Base-by-base conservation (phyloP, 2,329 filamentous ascomycete species). In the Fusarium xylarioides region DNA sequence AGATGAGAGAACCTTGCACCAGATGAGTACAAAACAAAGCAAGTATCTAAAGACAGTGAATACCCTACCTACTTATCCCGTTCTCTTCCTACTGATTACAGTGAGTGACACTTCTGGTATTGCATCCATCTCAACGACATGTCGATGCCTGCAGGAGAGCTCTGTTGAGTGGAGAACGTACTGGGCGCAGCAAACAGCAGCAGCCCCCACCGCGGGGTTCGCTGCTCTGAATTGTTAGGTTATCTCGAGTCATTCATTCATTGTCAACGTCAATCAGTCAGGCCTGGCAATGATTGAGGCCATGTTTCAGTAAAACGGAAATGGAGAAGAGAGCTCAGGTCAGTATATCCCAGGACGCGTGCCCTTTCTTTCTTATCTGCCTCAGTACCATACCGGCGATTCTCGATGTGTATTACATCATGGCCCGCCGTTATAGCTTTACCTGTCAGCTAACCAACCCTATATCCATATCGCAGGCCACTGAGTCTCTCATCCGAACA, bases 271-370 rank as follows among this genome's bases (percentile, higher is more conserved):
- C 30, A 57, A 42, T 72, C 66, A 49, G 65, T 46, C 50, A 53
- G 73, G 35, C 50, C 65, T 61, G 66, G 44, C 52, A 60, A 63
- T 60, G 57, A 62, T 52, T 64, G 60, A 75, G 69, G 70, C 64
- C 61, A 77, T 78, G 76, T 65, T 74, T 64, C 65, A 77, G 38
- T 72, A 77, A 62, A 60, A 55, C 57, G 52, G 72, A 64, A 66
- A 83, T 83, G 82, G 82, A 83, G 75, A 80, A 75, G 77, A 80
- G 78, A 81, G 82, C 82, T 74, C 78, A 80, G 78, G 82, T 82
- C 68, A 78, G 78, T 60, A 28, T 26, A 35, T 18, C 32, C 14
- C 18, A 35, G 37, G 16, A 21, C 14, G 30, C 8, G 18, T 14
- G 15, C 6, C 15, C n/a, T 21, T 12, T 47, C 40, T 23, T 18